These are phyloP conservation scores for Xylaria polymorpha DNA, from an alignment of 2,329 filamentous ascomycete species.

Conservation along the genomic window DNA sequence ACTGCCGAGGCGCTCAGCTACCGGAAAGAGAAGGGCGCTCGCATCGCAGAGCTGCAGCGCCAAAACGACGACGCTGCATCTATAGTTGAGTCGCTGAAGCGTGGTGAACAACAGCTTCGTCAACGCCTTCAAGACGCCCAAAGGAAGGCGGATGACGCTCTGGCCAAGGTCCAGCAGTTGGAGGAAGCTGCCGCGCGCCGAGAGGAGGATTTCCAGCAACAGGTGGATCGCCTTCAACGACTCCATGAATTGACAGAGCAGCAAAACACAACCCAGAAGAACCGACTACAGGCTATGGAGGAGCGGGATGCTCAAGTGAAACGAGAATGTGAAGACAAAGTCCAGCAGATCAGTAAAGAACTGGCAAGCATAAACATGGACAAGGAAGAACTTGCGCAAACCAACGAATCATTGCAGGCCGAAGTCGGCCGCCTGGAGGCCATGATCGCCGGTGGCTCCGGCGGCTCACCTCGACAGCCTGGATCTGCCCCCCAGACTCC, in stretches of 20 bases:
- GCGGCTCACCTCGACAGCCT: constrained; percentile 52
- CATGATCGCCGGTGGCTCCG: constrained; percentile 57
- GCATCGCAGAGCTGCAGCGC: constrained; percentile 88
- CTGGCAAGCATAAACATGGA: constrained; percentile 66
- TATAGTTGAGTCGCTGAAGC: constrained; percentile 79
- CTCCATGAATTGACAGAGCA: constrained; percentile 86
- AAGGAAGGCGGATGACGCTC: constrained; percentile 85
- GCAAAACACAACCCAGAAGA: constrained; percentile 77
- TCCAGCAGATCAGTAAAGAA: constrained; percentile 66
- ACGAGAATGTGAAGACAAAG: constrained; percentile 72
- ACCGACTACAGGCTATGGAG: constrained; percentile 77
- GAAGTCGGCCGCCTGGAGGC: constrained; percentile 66
- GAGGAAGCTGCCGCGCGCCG: constrained; percentile 83
- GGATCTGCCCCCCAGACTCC: constrained; percentile 71
- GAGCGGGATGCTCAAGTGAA: constrained; percentile 70
- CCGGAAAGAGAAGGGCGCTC: constrained; percentile 92
- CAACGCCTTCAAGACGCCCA: constrained; percentile 85
- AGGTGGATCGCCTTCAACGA: constrained; percentile 82
- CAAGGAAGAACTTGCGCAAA: constrained; percentile 60
- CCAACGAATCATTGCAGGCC: constrained; percentile 62
- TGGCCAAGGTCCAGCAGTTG: constrained; percentile 84
- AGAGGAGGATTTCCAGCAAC: constrained; percentile 88
- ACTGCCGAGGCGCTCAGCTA: constrained; percentile 87
- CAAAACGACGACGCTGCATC: constrained; percentile 86
- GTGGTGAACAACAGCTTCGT: constrained; percentile 82